Percentiles rank a stretch among this genome's conserved stretches.
Evolutionary conservation across 345 rosid species (phyloP).

Genomic region (Garcia nutans): DNA sequence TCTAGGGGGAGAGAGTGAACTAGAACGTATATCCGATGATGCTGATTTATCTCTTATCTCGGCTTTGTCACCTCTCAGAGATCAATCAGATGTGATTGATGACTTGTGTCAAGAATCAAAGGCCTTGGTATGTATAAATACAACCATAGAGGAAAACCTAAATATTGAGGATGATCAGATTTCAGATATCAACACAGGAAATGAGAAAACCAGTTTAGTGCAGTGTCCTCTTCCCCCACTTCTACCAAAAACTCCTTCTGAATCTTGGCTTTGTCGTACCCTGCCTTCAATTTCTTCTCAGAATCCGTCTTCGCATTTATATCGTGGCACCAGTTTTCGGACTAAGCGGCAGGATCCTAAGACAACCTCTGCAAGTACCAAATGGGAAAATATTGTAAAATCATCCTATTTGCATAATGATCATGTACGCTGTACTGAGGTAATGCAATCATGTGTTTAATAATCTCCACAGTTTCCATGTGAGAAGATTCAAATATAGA

Average conservation of each 20-base stretch:
- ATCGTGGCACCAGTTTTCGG: conserved; percentile 30
- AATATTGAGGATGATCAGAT: conserved; percentile 22
- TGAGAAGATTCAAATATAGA: not conserved
- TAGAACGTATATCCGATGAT: conserved; percentile 17
- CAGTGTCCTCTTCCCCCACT: conserved; percentile 53
- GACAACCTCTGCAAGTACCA: conserved; percentile 40
- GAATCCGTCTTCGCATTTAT: conserved; percentile 36
- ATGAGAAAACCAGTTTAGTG: conserved; percentile 12
- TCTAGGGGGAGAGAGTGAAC: conserved; percentile 21
- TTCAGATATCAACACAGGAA: conserved; percentile 27
- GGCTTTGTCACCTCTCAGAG: conserved; percentile 16
- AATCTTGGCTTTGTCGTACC: conserved; percentile 88
- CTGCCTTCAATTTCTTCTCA: conserved; percentile 55
- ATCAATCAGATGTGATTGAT: conserved; percentile 25
- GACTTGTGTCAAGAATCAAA: conserved; percentile 28
- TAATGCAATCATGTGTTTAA: conserved; percentile 25
- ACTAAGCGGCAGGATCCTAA: conserved; percentile 42
- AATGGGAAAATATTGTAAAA: conserved; percentile 97
- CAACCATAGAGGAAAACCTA: conserved; percentile 23
- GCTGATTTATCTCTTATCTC: conserved; percentile 22
- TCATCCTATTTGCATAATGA: conserved; percentile 72
- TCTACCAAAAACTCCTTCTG: conserved; percentile 73
- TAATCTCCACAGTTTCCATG: not conserved
- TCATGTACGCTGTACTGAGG: conserved; percentile 84
- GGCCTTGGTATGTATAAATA: conserved; percentile 33